Conservation (phyloP, 345 rosid genomes). For the Odontarrhena argentea region DNA sequence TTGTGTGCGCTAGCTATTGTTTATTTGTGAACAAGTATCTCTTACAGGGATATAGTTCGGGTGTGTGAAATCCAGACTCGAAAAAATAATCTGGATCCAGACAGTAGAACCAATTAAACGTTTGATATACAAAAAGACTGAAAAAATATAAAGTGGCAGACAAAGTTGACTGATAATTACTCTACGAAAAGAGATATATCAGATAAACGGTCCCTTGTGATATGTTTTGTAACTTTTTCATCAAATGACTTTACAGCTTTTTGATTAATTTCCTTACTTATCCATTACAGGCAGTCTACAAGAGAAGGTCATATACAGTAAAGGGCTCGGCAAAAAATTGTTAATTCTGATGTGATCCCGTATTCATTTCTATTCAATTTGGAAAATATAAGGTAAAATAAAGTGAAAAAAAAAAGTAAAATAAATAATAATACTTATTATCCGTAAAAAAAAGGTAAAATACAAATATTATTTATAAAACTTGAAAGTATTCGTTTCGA, state of each 20-base stretch:
- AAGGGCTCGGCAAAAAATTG: too few species aligned
- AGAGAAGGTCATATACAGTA: too few species aligned
- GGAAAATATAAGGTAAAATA: too few species aligned
- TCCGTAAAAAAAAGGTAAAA: too few species aligned
- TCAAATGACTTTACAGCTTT: constrained; percentile 34
- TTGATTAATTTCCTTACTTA: background rate
- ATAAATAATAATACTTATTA: too few species aligned
- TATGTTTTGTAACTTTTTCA: constrained; percentile 32
- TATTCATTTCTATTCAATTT: too few species aligned
- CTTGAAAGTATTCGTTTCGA: too few species aligned
- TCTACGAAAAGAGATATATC: constrained; percentile 17
- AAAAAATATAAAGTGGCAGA: constrained; percentile 33
- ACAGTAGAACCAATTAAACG: background rate
- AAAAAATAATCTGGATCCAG: background rate
- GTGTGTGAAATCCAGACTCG: constrained; percentile 7
- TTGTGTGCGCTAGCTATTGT: background rate
- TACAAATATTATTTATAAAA: too few species aligned
- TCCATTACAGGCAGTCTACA: too few species aligned
- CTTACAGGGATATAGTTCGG: background rate
- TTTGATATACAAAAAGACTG: constrained; percentile 18
- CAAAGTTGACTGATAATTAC: constrained; percentile 29
- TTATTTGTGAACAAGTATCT: background rate
- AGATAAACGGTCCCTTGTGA: constrained; percentile 35
- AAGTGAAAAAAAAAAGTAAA: too few species aligned
- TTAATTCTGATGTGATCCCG: too few species aligned